Percentiles rank a stretch among this genome's conserved stretches.
phyloP scores from a whole-genome alignment of 805 yeast species.

The Ogataea degrootiae region DNA sequence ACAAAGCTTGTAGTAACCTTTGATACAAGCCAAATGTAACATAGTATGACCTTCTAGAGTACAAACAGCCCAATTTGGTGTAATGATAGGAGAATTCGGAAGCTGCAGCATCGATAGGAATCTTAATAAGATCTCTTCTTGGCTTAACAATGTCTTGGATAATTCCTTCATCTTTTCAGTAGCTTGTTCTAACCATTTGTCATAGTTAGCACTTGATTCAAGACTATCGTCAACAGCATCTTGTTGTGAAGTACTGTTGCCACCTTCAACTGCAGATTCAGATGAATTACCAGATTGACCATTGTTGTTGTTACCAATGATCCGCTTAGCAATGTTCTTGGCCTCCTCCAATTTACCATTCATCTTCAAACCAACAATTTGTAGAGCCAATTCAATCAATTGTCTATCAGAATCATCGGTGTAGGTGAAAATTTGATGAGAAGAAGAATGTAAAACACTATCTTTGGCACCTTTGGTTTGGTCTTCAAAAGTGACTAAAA shows the following conservation, averaged over 20 bases:
- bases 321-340: conserved; percentile 83
- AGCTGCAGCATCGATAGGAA: conserved; percentile 57
- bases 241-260: conserved; percentile 13
- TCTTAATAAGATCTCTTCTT: conserved; percentile 45
- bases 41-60: conserved; percentile 83
- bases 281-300: conserved; percentile 13
- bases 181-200: conserved; percentile 50
- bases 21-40: conserved; percentile 77
- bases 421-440: conserved; percentile 75
- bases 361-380: conserved; percentile 95
- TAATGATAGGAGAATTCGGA: conserved; percentile 53
- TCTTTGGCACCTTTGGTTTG: conserved; percentile 10
- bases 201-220: conserved; percentile 18
- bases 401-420: conserved; percentile 94
- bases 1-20: conserved; percentile 62
- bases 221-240: neutral
- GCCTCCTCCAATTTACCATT: conserved; percentile 95
- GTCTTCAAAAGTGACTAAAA: conserved; percentile 70
- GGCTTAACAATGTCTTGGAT: conserved; percentile 39
- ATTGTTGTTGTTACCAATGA: conserved; percentile 59
- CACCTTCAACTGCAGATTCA: conserved; percentile 8
- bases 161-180: conserved; percentile 46
- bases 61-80: conserved; percentile 76
- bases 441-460: conserved; percentile 13
- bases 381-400: conserved; percentile 89